Conservation (phyloP, 2,329 filamentous ascomycete species). For the Cercospora zeae-maydis region DNA sequence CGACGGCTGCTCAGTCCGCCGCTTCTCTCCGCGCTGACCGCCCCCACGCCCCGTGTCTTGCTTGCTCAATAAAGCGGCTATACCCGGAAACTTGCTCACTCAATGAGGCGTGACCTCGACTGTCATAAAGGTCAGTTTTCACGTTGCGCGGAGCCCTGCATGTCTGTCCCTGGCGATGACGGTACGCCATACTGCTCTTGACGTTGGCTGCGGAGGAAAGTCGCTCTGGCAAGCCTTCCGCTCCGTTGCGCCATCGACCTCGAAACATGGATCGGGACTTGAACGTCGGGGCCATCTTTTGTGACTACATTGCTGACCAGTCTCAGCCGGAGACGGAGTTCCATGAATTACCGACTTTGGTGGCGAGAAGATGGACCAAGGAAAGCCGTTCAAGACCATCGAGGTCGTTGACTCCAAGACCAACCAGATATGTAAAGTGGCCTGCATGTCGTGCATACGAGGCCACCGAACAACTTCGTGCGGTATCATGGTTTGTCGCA, state of each 20-base stretch:
- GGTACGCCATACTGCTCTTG: constrained; percentile 11
- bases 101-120: constrained; percentile 14
- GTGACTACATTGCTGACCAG: constrained; percentile 14
- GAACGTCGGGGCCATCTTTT: constrained; percentile 5
- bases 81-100: constrained; percentile 30
- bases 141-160: constrained; percentile 18
- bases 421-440: constrained; percentile 35
- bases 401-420: constrained; percentile 35
- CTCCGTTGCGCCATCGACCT: not conserved
- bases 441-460: constrained; percentile 38
- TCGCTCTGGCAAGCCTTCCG: constrained; percentile 3
- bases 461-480: constrained; percentile 37
- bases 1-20: not conserved
- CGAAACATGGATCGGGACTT: constrained; percentile 11
- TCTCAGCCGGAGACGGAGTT: not conserved
- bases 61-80: constrained; percentile 8
- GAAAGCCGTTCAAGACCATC: constrained; percentile 38
- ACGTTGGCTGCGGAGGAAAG: not conserved
- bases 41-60: not conserved
- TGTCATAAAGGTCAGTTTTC: constrained; percentile 23
- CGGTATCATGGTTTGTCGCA: constrained; percentile 36
- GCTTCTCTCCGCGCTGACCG: not conserved
- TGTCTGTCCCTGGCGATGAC: constrained; percentile 19
- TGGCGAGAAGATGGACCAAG: constrained; percentile 24
- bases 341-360: not conserved